Evolutionary conservation across 805 yeast genomes (phyloP), one percentile per base, ranked within the genome.

Genomic region (Ogataea glucozyma): DNA sequence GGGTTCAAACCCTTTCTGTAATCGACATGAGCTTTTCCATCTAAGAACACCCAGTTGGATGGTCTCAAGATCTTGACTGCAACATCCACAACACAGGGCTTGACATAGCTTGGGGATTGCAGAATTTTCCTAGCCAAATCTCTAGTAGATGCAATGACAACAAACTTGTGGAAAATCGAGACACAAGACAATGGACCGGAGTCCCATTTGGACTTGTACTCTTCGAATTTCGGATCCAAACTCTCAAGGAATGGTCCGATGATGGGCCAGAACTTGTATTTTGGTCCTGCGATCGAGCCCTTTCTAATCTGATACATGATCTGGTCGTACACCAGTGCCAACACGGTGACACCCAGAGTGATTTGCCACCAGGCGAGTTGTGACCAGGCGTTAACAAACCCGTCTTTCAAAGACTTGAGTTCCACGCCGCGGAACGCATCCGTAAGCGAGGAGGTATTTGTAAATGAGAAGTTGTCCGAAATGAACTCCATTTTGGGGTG

Each of bases 1-100:
- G 95, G 95, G 63, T 93, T 91, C 61, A 93, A 72, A 11, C 93
- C 82, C 64, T 81, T 82, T 69, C 99, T 83, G 70, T 91, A 93
- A 67, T 93, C 99, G 45, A 82, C 80, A 59, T 93, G 99, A 24
- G 83, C 95, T 69, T 89, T 89, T 55, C 99, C 99, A 61, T 93
- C 99, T 58, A 89, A 69, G 65, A 93, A 93, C 26, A 93, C 99
- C 99, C 99, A 93, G 72, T 91, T 93, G 34, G 91, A 75, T 35
- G 98, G 97, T 67, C 98, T 81, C 59, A 93, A 72, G 53, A 93
- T 88, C 69, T 93, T 93, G 50, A 83, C 75, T 16, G 99, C 99
- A 41, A 89, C 98, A 63, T 93, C 99, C 51, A 93, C 99, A 47
- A 93, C 96, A 71, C 99, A 93, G 5, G 99, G 99, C 66, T 89